Evolutionary conservation across 2,329 filamentous ascomycete species (phyloP), one percentile per base, ranked within the genome.

Genomic region (Colletotrichum endophyticum): DNA sequence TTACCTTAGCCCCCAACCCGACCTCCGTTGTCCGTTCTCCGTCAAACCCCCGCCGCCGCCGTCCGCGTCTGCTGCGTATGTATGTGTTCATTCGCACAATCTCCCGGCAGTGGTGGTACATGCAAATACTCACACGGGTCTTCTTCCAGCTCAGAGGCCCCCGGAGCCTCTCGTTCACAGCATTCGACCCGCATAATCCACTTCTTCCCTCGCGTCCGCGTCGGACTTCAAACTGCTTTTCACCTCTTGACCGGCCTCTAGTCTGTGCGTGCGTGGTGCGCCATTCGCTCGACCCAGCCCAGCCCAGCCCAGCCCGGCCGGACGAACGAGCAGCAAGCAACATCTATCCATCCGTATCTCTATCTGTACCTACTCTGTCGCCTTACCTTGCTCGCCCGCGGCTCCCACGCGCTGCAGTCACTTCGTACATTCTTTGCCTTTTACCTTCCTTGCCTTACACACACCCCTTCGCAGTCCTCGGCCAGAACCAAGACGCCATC

Each of bases 231-330:
- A 74, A 34, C 70, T 77, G 53, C 66, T 73, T 77, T 70, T 56
- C 70, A 70, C 63, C 36, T 66, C 49, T 62, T 66, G 66, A 63
- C 56, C 69, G 61, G 57, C 36, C 57, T 36, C 22, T 44, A 30
- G 77, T 77, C 77, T 77, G 77, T 77, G 75, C 75, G 72, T 34
- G 68, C 75, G 72, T 34, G 68, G 44, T 63, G 56, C 68, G 30
- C 49, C 39, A 53, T 53, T 53, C 44, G 44, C 44, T 53, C n/a
- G 44, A 53, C 44, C 44, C 19, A 22, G 44, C 44, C 36, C 34
- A 16, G 32, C 32, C 36, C 36, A 39, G 39, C 39, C 39, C 63
- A 66, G n/a, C 63, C 28, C 25, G 57, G 67, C 70, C 64, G 67
- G 68, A 73, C 64, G 53, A 72, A 63, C 62, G 25, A 36, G 27